Conservation (phyloP, 2,329 filamentous ascomycete species). For the Fusarium tanahbumbuense region DNA sequence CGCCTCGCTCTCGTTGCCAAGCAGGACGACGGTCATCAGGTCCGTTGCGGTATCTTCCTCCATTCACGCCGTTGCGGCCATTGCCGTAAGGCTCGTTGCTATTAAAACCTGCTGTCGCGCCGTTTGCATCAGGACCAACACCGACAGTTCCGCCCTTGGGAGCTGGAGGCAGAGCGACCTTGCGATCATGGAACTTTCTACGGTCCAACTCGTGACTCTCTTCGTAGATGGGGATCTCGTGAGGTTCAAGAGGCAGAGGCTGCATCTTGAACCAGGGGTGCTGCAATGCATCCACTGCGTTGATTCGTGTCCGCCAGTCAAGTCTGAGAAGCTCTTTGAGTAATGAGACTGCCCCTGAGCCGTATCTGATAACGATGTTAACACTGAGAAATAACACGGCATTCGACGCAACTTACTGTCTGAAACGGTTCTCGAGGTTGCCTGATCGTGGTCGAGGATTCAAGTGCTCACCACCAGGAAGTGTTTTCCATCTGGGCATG, state of each 20-base stretch:
- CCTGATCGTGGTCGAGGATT: slow-evolving; percentile 70
- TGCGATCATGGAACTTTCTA: slow-evolving; percentile 87
- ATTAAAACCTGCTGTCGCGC: slow-evolving; percentile 60
- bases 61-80: slow-evolving; percentile 61
- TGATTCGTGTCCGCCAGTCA: slow-evolving; percentile 89
- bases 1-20: slow-evolving; percentile 66
- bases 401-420: slow-evolving; percentile 64
- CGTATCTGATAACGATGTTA: slow-evolving; percentile 61
- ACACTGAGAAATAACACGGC: background rate
- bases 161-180: slow-evolving; percentile 85
- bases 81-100: slow-evolving; percentile 62
- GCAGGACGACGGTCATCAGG: slow-evolving; percentile 63
- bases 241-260: slow-evolving; percentile 82
- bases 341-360: slow-evolving; percentile 79
- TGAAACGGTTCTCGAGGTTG: slow-evolving; percentile 79
- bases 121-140: slow-evolving; percentile 69
- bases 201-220: slow-evolving; percentile 98
- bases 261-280: slow-evolving; percentile 89
- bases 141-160: slow-evolving; percentile 93
- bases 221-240: slow-evolving; percentile 90
- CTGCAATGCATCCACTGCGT: slow-evolving; percentile 91
- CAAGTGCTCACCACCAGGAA: slow-evolving; percentile 84
- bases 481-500: slow-evolving; percentile 89
- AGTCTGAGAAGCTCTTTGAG: slow-evolving; percentile 85
- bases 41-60: slow-evolving; percentile 57